Conservation (phyloP, 371 early-diverging fungal species). For the Entomophthora muscae region DNA sequence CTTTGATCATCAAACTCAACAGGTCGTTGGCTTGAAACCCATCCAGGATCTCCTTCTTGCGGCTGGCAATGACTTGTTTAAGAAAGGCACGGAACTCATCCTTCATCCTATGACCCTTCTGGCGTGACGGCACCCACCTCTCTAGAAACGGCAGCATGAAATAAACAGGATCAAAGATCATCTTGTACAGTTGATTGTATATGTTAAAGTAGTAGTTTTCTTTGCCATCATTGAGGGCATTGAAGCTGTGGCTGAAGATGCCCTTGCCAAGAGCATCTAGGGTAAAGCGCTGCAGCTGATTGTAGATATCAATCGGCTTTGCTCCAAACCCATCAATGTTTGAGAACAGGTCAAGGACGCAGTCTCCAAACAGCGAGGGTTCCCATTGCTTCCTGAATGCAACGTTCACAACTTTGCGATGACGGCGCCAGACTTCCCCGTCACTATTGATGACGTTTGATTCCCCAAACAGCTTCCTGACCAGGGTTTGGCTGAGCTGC, state of each 20-base stretch:
- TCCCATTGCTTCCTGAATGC: background rate
- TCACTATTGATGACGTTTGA: background rate
- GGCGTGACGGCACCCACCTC: background rate
- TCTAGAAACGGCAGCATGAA: slow-evolving; percentile 1
- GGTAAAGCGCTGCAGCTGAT: background rate
- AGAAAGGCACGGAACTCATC: background rate
- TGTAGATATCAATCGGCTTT: background rate
- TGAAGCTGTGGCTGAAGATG: slow-evolving; percentile 1
- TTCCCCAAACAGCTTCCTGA: background rate
- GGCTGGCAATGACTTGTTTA: background rate
- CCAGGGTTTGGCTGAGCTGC: too few species aligned
- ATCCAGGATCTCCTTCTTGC: background rate
- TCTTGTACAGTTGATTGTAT: background rate
- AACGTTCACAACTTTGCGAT: background rate
- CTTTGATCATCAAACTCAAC: too few species aligned
- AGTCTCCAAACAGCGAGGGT: background rate
- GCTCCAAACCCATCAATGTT: background rate
- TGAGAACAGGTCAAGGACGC: background rate
- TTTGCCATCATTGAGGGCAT: background rate
- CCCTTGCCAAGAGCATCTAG: slow-evolving; percentile 4
- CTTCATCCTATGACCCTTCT: background rate
- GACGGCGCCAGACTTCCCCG: background rate
- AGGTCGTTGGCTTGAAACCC: background rate
- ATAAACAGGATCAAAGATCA: background rate
- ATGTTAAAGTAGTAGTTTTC: background rate